Evolutionary conservation across 2,329 filamentous ascomycete genomes (phyloP), one percentile per base, ranked within the genome.

Genomic region (Sporothrix schenckii): DNA sequence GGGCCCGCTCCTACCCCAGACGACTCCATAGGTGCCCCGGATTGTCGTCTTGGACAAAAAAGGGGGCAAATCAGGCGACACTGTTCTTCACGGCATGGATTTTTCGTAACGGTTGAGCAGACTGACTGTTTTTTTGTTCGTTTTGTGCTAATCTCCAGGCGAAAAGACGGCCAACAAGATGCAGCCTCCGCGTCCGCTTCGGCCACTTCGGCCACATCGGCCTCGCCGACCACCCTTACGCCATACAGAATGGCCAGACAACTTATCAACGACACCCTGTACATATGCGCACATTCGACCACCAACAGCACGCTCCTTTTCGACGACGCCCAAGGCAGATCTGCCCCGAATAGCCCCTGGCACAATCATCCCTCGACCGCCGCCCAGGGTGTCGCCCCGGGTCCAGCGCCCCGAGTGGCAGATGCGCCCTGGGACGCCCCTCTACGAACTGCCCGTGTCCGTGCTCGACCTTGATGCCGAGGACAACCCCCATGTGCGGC

Each of bases 391-490:
- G 7, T 21, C 30, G 3, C 54, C 54, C 10, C 54, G 54, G 10
- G 5, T 47, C 60, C 13, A 30, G 14, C 60, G 41, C 2, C 60
- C 21, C n/a, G 14, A 44, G 41, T 65, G 41, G 60, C 21, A 30
- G 21, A 49, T 49, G 13, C 41, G 13, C 27, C 44, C 44, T 0
- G 47, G 39, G 6, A 39, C 27, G 19, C 72, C 69, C 0, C 30
- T 81, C 71, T 81, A 82, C 72, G 75, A 82, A 30, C 77, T 84
- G 53, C 80, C 83, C 14, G 69, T 79, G 21, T 72, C 83, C 13
- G 75, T 87, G 2, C 79, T 88, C 52, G 84, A 88, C 71, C 83
- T 88, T 52, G 86, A 87, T 73, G 82, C 83, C 58, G 80, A 83
- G 72, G 79, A 82, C 24, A 82, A 75, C 72, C 77, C 75, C 1